Evolutionary conservation across 73 alveolate genomes (phyloP), one percentile per base, ranked within the genome.

Genomic region (Paramecium sexaurelia): DNA sequence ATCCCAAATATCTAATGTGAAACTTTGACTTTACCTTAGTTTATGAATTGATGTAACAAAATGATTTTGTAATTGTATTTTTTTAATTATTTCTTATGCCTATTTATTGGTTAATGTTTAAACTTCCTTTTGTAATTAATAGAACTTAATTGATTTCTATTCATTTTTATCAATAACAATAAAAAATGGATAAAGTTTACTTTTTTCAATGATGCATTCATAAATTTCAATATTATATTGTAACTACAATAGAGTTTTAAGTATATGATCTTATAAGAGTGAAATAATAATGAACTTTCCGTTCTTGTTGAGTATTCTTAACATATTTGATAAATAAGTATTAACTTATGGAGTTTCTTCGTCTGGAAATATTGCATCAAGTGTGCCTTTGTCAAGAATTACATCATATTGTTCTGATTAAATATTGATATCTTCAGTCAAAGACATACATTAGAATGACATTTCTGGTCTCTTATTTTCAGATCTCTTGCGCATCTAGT

Each of bases 321-420:
- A 33, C 75, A 88, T 88, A 41, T 82, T 88, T 41, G 75, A 69
- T 17, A 88, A 41, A 61, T 68, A 88, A 27, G 45, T 41, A 88
- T 68, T 67, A 24, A 88, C 87, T 17, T 88, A 32, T 7, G 22
- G 27, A 8, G 90, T 68, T 32, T 67, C 40, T 69, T 66, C 91
- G 43, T 88, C 94, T 39, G 94, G 94, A 71, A 68, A 88, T 3
- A 88, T 82, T 2, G 94, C 94, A 88, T 88, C 94, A 41, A 88
- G 83, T 15, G 87, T 75, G 24, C 94, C 94, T 24, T 88, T 88
- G 13, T 88, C 94, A 29, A 88, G 17, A 10, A 88, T 39, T 1
- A 88, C 39, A 41, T 88, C 94, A 47, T 69, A 88, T 68, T 75
- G 39, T 20, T 88, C 73, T 6, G 47, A 33, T 68, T 61, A n/a